Evolutionary conservation across 1,139 yeast genomes (phyloP).

Genomic region (Hemisphaericaspora xylofermentans): DNA sequence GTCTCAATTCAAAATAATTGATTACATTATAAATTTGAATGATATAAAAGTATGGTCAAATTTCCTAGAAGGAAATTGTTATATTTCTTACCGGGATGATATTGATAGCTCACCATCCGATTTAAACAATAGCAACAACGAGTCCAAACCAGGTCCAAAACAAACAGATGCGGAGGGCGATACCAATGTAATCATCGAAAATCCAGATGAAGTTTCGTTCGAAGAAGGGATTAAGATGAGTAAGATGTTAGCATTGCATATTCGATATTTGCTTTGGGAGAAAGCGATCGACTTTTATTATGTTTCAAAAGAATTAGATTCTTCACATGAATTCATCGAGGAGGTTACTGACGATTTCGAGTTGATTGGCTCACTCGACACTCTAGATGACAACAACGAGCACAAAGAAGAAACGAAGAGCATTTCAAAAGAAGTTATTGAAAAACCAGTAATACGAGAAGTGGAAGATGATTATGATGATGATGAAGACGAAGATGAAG

Average conservation of each 20-base stretch:
- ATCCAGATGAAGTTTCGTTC: conserved; percentile 27
- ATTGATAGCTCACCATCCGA: conserved; percentile 9
- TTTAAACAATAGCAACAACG: background rate
- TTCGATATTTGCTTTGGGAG: conserved; percentile 72
- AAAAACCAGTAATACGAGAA: conserved; percentile 24
- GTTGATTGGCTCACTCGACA: conserved; percentile 35
- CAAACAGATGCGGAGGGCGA: conserved; percentile 1
- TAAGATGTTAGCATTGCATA: conserved; percentile 57
- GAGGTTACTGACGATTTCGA: conserved; percentile 41
- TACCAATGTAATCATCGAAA: conserved; percentile 5
- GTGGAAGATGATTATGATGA: conserved; percentile 46
- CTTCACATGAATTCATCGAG: conserved; percentile 26
- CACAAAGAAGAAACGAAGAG: conserved; percentile 18
- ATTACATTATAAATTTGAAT: conserved; percentile 34
- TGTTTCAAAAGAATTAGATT: conserved; percentile 28
- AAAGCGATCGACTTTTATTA: conserved; percentile 63
- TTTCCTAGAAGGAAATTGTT: conserved; percentile 53
- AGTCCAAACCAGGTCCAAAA: conserved; percentile 2
- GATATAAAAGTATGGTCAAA: conserved; percentile 48
- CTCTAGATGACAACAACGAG: conserved; percentile 19
- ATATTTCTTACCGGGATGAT: conserved; percentile 22
- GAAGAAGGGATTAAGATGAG: conserved; percentile 52
- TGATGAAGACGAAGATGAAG: conserved; percentile 37
- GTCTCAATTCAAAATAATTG: conserved; percentile 57
- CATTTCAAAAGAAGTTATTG: conserved; percentile 22